Conservation (phyloP, 2,329 filamentous ascomycete genomes). For the Ceratocystis destructans region DNA sequence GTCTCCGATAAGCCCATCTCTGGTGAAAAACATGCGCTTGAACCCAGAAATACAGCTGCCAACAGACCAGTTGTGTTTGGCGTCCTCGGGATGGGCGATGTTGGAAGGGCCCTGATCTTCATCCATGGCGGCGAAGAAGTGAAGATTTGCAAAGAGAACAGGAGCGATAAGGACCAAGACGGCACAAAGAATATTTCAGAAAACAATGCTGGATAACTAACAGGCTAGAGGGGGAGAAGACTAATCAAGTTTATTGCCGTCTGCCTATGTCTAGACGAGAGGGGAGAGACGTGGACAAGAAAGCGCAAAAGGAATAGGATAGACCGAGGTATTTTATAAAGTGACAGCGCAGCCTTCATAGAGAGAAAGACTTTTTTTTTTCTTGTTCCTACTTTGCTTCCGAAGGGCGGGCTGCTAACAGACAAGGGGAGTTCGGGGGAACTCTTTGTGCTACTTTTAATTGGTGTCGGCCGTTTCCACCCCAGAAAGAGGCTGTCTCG, state of each 20-base stretch:
- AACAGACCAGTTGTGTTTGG: conserved; percentile 23
- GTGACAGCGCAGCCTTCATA: background rate
- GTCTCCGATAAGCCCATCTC: conserved; percentile 62
- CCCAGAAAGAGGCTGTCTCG: background rate
- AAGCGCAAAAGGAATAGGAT: background rate
- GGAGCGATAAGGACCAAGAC: background rate
- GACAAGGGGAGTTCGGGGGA: background rate
- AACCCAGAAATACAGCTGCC: conserved; percentile 21
- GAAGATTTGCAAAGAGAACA: background rate
- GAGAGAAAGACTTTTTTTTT: background rate
- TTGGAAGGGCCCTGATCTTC: conserved; percentile 41
- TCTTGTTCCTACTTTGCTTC: background rate
- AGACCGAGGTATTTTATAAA: background rate
- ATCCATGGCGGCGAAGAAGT: conserved; percentile 32
- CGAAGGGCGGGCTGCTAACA: background rate
- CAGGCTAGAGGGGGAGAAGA: background rate
- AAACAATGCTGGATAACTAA: background rate
- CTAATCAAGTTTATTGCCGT: background rate
- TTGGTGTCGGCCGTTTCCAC: background rate
- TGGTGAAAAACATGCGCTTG: conserved; percentile 37
- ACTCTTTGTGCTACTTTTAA: background rate
- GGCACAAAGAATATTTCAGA: background rate
- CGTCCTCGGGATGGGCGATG: conserved; percentile 32
- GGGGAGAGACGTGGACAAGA: background rate
- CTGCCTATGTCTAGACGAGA: background rate